Evolutionary conservation across 345 rosid species (phyloP), one percentile per base, ranked within the genome.

Genomic region (Cardamine resedifolia): DNA sequence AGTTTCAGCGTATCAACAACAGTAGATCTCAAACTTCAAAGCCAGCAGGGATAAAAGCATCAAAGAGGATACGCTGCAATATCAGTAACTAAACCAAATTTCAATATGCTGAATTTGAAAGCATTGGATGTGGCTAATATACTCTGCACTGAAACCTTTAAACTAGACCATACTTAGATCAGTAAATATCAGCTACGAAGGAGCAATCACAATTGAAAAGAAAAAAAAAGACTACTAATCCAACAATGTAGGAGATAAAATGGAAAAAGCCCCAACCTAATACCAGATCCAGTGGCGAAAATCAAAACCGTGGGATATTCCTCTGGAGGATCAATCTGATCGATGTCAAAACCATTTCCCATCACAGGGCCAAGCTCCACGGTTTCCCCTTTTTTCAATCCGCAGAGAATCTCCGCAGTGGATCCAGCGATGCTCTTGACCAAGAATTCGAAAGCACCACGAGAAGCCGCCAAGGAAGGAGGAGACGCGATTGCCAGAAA

Each of bases 261-360:
- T 23, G 38, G 20, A 34, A 1, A 45, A 10, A 52, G 33, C 20
- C 4, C 56, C 44, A 58, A 95, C 97, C 97, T 95, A 71, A 95
- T 92, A 64, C 96, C 97, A 50, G 99, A 88, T 78, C 98, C 98
- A 1, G 98, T 95, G 9, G 99, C 98, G 69, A 91, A 95, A 55
- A 92, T 90, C 78, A 91, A 81, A 66, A 95, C 88, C 47, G 92
- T 79, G 3, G 87, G 82, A 48, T 64, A 84, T 16, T 82, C 74
- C 73, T 80, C 84, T 0, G 98, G 92, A 83, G 94, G 96, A 50
- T 84, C 78, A 79, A 91, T 86, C 60, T 66, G 87, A 56, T 85
- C 85, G 16, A 85, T 64, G 16, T 81, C 79, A 74, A 90, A 91
- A 34, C 98, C 99, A 51, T 76, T 81, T 7, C 99, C 99, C 90